phyloP scores from a whole-genome alignment of 2,329 filamentous ascomycete species.

The Sporothrix phasma region DNA sequence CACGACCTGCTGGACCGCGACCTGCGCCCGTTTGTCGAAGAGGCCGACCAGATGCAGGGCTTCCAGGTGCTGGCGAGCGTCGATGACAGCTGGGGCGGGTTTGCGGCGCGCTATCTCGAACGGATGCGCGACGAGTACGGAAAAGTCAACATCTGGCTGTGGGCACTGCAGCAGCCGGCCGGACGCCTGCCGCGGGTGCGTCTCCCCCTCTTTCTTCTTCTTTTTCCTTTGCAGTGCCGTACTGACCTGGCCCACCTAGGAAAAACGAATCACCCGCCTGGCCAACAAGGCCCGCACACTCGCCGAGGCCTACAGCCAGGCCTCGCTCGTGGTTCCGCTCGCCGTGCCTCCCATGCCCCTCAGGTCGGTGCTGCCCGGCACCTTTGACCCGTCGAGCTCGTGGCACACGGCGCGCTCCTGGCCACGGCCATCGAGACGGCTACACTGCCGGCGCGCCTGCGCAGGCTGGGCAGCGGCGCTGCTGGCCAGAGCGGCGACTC shows the following conservation, averaged over 20 bases:
- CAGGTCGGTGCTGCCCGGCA: conserved; percentile 18
- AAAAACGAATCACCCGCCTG: conserved; percentile 54
- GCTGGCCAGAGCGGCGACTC: conserved; percentile 31
- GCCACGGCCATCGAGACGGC: conserved; percentile 68
- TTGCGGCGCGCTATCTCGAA: conserved; percentile 63
- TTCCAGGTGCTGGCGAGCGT: conserved; percentile 64
- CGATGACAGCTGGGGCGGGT: conserved; percentile 76
- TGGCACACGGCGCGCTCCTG: conserved; percentile 79
- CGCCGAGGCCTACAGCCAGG: conserved; percentile 55
- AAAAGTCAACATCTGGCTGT: conserved; percentile 78
- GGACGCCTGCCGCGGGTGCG: conserved; percentile 43
- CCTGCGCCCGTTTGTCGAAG: conserved; percentile 76
- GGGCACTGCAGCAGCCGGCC: conserved; percentile 62
- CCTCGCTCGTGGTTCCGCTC: conserved; percentile 70
- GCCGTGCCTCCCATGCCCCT: conserved; percentile 46
- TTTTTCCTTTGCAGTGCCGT: neutral
- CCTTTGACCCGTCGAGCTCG: conserved; percentile 50
- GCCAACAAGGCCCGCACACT: conserved; percentile 67
- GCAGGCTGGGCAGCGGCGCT: conserved; percentile 29
- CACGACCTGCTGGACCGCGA: conserved; percentile 87
- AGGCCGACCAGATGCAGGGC: conserved; percentile 85
- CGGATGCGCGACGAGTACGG: conserved; percentile 81
- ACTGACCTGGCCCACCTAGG: conserved; percentile 28
- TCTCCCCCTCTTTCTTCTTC: neutral
- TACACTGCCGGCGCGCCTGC: conserved; percentile 65